Conservation (phyloP, 2,329 filamentous ascomycete genomes). For the Phialophora tarda region DNA sequence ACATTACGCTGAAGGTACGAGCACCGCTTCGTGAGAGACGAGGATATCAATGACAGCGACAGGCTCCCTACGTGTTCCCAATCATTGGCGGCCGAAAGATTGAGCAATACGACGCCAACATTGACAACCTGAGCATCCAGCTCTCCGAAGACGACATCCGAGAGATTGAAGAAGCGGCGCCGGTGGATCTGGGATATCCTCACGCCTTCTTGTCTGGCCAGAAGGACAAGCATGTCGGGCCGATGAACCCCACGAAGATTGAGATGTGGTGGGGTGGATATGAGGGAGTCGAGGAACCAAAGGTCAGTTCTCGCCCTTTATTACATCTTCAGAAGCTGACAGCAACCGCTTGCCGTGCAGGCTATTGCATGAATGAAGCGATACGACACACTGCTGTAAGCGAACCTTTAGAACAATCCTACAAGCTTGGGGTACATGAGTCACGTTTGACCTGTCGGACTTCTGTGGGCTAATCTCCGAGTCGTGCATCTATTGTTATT, state of each 20-base stretch:
- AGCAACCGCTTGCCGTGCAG: neutral
- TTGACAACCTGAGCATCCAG: slow-evolving; percentile 58
- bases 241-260: slow-evolving; percentile 19
- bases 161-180: slow-evolving; percentile 58
- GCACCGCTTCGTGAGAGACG: neutral
- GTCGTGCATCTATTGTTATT: neutral
- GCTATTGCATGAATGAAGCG: slow-evolving; percentile 2
- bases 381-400: too few species aligned
- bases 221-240: slow-evolving; percentile 21
- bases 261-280: slow-evolving; percentile 17
- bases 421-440: too few species aligned
- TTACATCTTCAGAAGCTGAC: neutral
- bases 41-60: slow-evolving; percentile 39
- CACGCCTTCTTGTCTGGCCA: slow-evolving; percentile 45
- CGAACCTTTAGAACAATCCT: neutral
- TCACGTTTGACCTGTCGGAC: neutral
- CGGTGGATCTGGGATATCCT: slow-evolving; percentile 64
- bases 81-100: slow-evolving; percentile 60
- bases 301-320: slow-evolving; percentile 9
- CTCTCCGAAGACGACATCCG: slow-evolving; percentile 60
- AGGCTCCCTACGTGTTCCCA: slow-evolving; percentile 60
- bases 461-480: slow-evolving; percentile 2
- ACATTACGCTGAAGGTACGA: slow-evolving; percentile 44
- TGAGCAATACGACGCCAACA: slow-evolving; percentile 61
- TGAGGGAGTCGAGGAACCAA: slow-evolving; percentile 24